Base-by-base conservation (phyloP, 345 rosid species). In the Citrus sinensis region DNA sequence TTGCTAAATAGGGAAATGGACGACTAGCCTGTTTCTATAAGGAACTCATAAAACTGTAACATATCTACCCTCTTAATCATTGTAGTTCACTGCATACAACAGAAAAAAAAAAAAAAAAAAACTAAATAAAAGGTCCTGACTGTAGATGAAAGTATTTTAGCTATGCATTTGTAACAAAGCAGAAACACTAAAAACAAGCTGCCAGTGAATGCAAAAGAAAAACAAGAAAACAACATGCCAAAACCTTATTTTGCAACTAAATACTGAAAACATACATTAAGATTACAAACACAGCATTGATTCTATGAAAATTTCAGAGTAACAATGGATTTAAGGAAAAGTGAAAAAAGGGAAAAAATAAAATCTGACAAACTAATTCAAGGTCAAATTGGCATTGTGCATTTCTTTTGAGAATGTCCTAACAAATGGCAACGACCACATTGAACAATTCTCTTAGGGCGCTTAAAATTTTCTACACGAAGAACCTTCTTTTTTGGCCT, bases 361-460 rank as follows among this genome's bases (percentile, higher is more conserved):
- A 25, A 73, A 42, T 63, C 78, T 32, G 24, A 64, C 63, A 73
- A 72, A 51, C 78, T 79, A 81, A 82, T 25, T 79, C 77, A 71
- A 54, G 55, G 54, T 94, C 87, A 96, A 80, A 92, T 84, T 34
- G 98, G 90, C 94, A 88, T 87, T 29, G 97, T 83, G 85, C 99
- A 97, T 88, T 97, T 97, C 86, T 97, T 97, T 84, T 97, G 99
- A 69, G 99, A 97, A 87, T 97, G 99, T 70, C 99, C 99, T 86
- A 97, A 88, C 82, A 94, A 85, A 89, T 94, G 98, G 76, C 98
- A 97, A 55, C 99, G 92, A 56, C 99, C 99, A 76, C 99, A 97
- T 72, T 97, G 99, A 82, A 97, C 98, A 67, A 94, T 85, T 82
- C 98, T 90, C 84, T 97, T 97, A 1, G 97, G 99, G 29, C 98